Base-by-base conservation (phyloP, 2,329 filamentous ascomycete species). In the Xylariaceae sp. region DNA sequence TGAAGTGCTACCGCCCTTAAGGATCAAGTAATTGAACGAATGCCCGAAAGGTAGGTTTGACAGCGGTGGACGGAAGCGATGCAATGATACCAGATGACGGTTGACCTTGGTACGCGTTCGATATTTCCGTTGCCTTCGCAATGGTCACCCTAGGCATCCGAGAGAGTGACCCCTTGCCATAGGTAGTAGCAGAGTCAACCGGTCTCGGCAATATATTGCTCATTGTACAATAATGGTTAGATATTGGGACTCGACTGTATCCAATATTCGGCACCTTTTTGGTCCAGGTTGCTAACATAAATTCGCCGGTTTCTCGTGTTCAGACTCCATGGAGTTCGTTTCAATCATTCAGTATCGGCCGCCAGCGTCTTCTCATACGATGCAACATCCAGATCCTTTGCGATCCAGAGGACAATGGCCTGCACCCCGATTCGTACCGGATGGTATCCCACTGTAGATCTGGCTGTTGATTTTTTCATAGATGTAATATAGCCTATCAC, bases 401-500 rank as follows among this genome's bases (percentile, higher is more conserved):
- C 87, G 40, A 86, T 80, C 87, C 93, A 96, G 2, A 96, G 71
- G 66, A 92, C 77, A 44, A 95, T 72, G 1, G 90, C 91, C 69
- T 96, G 90, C 18, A 96, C 77, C 52, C 70, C 71, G 10, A 75
- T 50, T 20, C 54, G 75, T 68, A 23, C 59, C 16, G 62, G 55
- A 32, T 55, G 41, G 9, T 50, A 56, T 26, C 40, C 53, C 40
- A 52, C 56, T 20, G 37, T 52, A 2, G 48, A 21, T 59, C 47
- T 57, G 26, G 58, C 50, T 21, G 18, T 2, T 3, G 43, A 21
- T 16, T 45, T 50, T 10, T 56, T 60, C 44, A 65, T 49, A 43
- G 70, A 70, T 41, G 77, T 80, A 51, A 93, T 78, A 71, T 96
- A 96, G 5, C 93, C 93, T 62, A 97, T 84, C 2, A 97, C 81